Evolutionary conservation across 495 filamentous ascomycete genomes (phyloP).

Genomic region (Lasiosphaeria hispida): DNA sequence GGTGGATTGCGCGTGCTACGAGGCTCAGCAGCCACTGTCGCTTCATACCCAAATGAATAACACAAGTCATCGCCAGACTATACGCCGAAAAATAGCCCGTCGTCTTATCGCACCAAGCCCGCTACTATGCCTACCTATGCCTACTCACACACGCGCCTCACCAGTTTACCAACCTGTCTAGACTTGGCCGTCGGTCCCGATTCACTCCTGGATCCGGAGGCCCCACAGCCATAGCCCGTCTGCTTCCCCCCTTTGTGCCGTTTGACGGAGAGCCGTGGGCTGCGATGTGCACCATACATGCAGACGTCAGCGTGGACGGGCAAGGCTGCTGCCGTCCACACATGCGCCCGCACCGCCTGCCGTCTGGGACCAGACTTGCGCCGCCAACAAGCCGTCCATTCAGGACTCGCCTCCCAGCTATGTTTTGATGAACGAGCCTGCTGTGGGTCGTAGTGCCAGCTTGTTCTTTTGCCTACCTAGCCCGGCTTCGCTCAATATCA

Average conservation of each 20-base stretch:
- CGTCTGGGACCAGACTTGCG: conserved; percentile 3
- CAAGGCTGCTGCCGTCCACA: background rate
- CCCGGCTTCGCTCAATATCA: background rate
- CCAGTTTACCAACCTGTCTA: background rate
- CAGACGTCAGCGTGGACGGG: background rate
- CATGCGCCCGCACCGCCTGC: conserved; percentile 3
- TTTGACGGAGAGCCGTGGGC: background rate
- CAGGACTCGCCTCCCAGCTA: background rate
- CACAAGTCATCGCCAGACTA: conserved; percentile 14
- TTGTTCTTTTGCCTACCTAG: background rate
- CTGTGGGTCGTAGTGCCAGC: conserved; percentile 1
- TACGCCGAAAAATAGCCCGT: conserved; percentile 19
- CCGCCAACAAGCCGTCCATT: conserved; percentile 12
- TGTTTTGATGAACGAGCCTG: background rate
- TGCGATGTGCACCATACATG: background rate
- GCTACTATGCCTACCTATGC: background rate
- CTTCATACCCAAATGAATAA: conserved; percentile 15
- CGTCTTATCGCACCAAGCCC: conserved; percentile 1
- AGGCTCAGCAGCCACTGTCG: background rate
- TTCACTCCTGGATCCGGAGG: background rate
- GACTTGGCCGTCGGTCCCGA: conserved; percentile 10
- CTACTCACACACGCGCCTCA: no score
- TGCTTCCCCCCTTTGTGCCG: background rate
- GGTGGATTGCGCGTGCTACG: background rate
- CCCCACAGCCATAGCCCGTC: background rate